Conservation (phyloP, 805 yeast species). For the Schwanniomyces occidentalis region DNA sequence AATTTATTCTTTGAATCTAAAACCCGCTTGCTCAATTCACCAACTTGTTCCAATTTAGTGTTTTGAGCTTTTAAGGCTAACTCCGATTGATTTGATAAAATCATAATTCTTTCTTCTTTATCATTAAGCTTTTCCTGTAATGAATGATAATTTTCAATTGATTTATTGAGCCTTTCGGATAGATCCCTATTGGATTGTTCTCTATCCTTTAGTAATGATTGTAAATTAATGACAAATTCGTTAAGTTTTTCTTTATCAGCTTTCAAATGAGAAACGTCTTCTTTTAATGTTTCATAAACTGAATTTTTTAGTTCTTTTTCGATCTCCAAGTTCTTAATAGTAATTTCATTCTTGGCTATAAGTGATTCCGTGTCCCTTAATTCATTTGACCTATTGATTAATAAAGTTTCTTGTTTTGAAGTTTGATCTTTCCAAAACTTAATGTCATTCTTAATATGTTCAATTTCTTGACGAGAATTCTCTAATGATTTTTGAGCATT, state of each 20-base stretch:
- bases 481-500: constrained; percentile 36
- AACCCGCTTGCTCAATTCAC: constrained; percentile 49
- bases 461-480: constrained; percentile 27
- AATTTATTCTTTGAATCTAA: constrained; percentile 42
- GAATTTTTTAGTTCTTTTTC: constrained; percentile 55
- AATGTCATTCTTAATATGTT: constrained; percentile 27
- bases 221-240: constrained; percentile 58
- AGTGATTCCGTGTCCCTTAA: constrained; percentile 52
- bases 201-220: constrained; percentile 61
- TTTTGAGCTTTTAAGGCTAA: constrained; percentile 52
- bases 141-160: constrained; percentile 46
- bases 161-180: constrained; percentile 48
- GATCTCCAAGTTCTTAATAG: constrained; percentile 48
- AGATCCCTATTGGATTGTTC: constrained; percentile 52
- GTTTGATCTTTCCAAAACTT: constrained; percentile 43
- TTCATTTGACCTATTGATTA: constrained; percentile 45
- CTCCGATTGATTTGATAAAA: constrained; percentile 59
- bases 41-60: constrained; percentile 59
- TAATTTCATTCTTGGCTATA: constrained; percentile 44
- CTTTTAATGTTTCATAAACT: constrained; percentile 49
- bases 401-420: constrained; percentile 36
- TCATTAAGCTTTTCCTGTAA: constrained; percentile 49
- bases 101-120: constrained; percentile 52
- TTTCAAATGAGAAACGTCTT: constrained; percentile 52
- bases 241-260: constrained; percentile 62